Base-by-base conservation (phyloP, 805 yeast genomes). In the Grigorovia jiainica region DNA sequence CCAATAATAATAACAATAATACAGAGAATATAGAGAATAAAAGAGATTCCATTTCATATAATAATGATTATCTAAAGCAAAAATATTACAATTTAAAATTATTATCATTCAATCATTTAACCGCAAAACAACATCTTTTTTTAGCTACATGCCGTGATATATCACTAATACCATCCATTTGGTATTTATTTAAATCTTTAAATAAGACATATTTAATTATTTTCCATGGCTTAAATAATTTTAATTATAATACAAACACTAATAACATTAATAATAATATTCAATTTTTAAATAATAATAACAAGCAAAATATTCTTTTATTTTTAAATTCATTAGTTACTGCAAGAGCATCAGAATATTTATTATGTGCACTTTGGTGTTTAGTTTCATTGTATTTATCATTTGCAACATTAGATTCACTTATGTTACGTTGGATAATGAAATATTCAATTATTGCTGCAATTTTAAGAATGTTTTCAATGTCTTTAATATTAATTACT, bases 401-500 rank as follows among this genome's bases (percentile, higher is more conserved):
- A 7, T 87, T 80, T 61, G 78, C 87, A 1, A 85, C 86, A 3
- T 66, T 90, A 27, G 96, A 89, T 55, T 92, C 95, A 0, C 67
- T 90, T 37, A 86, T 89, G 81, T 82, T 87, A 23, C 71, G 97
- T 35, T 90, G 97, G 95, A 85, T 90, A 21, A 94, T 89, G 34
- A 86, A 82, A 34, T 90, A 90, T 60, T 82, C 87, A 43, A 79
- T 86, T 0, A 71, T 84, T 1, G 97, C 95, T 0, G 95, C 95
- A 0, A 84, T 89, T 15, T 73, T 90, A 17, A 70, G 97, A 41
- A 85, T 89, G 72, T 66, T 87, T 38, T 79, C 95, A 10, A 80
- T 87, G 78, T 80, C 90, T 4, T 66, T 87, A 31, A 69, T 87
- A 13, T 69, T 86, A 41, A 73, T 83, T 13, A 74, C 85, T 6